Evolutionary conservation across 1,284 basidiomycete species (phyloP).

Genomic region (Mycena sp.): DNA sequence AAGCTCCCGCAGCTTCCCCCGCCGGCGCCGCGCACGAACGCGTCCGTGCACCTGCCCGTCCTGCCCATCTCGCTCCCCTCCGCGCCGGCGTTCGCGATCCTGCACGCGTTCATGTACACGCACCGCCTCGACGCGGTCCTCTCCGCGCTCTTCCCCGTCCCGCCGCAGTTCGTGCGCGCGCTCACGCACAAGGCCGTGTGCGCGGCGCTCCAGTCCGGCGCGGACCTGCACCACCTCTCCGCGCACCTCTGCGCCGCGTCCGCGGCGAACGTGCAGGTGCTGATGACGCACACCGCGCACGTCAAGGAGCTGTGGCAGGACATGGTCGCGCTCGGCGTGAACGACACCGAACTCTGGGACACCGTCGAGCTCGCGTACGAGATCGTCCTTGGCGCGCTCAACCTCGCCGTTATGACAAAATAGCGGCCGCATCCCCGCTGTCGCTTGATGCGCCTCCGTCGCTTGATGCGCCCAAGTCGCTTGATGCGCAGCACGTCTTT

Average conservation of each 20-base stretch:
- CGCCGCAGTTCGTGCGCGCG: constrained; percentile 58
- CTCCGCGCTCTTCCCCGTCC: constrained; percentile 66
- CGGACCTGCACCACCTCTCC: constrained; percentile 60
- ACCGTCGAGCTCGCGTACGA: constrained; percentile 79
- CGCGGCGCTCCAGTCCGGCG: constrained; percentile 51
- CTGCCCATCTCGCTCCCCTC: constrained; percentile 74
- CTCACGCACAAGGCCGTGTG: constrained; percentile 56
- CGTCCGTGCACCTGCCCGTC: constrained; percentile 60
- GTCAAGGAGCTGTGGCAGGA: constrained; percentile 81
- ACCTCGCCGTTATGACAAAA: constrained; percentile 52
- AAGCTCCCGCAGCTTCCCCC: constrained; percentile 25
- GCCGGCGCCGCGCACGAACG: constrained; percentile 6
- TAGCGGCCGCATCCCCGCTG: neutral
- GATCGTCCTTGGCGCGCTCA: constrained; percentile 71
- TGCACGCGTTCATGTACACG: constrained; percentile 73
- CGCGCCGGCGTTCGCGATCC: constrained; percentile 69
- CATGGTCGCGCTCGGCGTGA: constrained; percentile 72
- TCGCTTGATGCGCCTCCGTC: constrained; percentile 25
- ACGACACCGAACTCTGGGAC: constrained; percentile 73
- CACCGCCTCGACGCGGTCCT: constrained; percentile 63
- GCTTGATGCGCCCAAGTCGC: too few relatives aligned
- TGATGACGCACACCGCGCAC: constrained; percentile 66
- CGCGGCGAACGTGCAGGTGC: constrained; percentile 51
- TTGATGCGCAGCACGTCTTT: too few relatives aligned
- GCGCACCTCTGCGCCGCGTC: constrained; percentile 57